phyloP scores from a whole-genome alignment of 495 filamentous ascomycete species.

The Opeltia flavorubescens region DNA sequence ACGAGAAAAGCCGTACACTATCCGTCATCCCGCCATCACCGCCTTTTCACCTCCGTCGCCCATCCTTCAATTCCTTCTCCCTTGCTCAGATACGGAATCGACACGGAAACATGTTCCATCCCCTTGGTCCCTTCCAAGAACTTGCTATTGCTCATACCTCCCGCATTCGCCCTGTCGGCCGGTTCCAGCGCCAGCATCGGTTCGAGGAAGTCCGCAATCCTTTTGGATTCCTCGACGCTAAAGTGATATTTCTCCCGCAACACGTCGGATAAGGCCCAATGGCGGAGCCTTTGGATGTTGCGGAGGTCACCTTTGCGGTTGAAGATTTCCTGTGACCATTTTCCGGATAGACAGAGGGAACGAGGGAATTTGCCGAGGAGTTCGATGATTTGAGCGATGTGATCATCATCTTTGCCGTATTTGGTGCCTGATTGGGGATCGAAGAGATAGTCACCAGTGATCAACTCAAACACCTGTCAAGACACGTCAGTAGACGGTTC shows the following conservation, averaged over 20 bases:
- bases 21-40: conserved; percentile 27
- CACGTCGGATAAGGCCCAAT: conserved; percentile 93
- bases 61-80: conserved; percentile 96
- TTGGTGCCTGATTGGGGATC: conserved; percentile 98
- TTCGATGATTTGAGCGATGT: conserved; percentile 98
- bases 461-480: conserved; percentile 81
- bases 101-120: conserved; percentile 67
- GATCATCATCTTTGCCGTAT: conserved; percentile 99
- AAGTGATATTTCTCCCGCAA: conserved; percentile 96
- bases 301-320: conserved; percentile 93
- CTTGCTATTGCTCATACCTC: conserved; percentile 74
- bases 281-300: conserved; percentile 91
- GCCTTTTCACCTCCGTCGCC: conserved; percentile 80
- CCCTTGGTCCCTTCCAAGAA: conserved; percentile 75
- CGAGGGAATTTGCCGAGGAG: conserved; percentile 89
- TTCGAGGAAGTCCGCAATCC: conserved; percentile 71
- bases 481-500: neutral
- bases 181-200: conserved; percentile 90
- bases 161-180: conserved; percentile 81
- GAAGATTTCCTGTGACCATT: conserved; percentile 99
- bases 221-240: conserved; percentile 55
- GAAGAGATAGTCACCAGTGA: conserved; percentile 97
- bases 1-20: neutral
- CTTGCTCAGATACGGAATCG: conserved; percentile 59
- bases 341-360: conserved; percentile 74